Evolutionary conservation across 352 stramenopile species (phyloP).

Genomic region (Pythium insidiosum): DNA sequence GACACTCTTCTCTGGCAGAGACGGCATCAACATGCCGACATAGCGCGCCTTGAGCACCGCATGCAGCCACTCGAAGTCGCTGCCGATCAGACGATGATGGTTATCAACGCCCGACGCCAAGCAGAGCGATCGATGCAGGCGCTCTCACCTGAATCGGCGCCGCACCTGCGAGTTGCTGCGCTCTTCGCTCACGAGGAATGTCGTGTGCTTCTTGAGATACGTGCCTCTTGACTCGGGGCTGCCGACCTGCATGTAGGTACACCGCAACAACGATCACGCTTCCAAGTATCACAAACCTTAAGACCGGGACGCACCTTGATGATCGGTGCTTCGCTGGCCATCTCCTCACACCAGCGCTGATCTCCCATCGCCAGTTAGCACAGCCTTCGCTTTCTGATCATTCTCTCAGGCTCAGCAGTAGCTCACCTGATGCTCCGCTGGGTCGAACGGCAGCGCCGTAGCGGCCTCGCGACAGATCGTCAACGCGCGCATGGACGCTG

Average conservation of each 20-base stretch:
- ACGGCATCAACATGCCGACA: conserved; percentile 54
- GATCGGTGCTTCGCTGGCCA: neutral
- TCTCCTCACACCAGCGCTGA: conserved; percentile 14
- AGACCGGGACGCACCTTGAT: conserved; percentile 14
- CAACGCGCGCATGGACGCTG: conserved; percentile 18
- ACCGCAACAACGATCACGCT: too few species aligned
- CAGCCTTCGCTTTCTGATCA: neutral
- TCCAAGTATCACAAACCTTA: too few species aligned
- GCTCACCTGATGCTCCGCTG: conserved; percentile 8
- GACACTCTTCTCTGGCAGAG: conserved; percentile 52
- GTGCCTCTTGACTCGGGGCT: conserved; percentile 44
- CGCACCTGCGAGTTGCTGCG: conserved; percentile 24
- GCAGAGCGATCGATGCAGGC: neutral
- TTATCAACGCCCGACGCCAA: too few species aligned
- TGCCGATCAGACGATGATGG: conserved; percentile 2
- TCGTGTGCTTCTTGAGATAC: conserved; percentile 73
- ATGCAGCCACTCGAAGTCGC: conserved; percentile 73
- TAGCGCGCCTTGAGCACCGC: conserved; percentile 48
- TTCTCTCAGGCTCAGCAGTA: neutral
- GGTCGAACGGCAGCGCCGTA: conserved; percentile 9
- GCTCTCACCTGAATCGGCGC: conserved; percentile 39
- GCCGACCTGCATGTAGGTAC: conserved; percentile 36
- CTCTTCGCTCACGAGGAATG: conserved; percentile 39
- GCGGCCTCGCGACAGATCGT: conserved; percentile 21
- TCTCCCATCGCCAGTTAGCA: conserved; percentile 1